These are phyloP conservation scores for Thalia dealbata DNA, from an alignment of 176 grass and related monocot genomes.

Conservation along the genomic window DNA sequence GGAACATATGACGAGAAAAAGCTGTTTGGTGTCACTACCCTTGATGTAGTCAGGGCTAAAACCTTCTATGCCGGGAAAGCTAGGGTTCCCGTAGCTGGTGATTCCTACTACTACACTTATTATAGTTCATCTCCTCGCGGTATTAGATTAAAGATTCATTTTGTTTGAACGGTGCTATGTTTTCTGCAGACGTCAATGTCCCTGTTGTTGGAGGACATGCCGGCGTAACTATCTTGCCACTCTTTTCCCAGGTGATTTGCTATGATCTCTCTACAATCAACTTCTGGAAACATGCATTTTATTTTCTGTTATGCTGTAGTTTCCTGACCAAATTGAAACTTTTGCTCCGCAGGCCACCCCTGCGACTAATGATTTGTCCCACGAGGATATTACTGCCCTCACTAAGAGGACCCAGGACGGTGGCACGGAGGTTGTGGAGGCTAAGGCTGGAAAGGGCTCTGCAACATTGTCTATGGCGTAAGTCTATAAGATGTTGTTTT, in stretches of 20 bases:
- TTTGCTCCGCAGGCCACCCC: constrained; percentile 41
- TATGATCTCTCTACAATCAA: not conserved
- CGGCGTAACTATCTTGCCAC: constrained; percentile 76
- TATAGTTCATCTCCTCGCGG: not conserved
- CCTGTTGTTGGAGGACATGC: constrained; percentile 89
- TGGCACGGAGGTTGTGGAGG: constrained; percentile 94
- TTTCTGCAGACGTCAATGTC: constrained; percentile 62
- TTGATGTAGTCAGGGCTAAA: constrained; percentile 88
- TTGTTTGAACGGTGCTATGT: not conserved
- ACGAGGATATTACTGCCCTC: constrained; percentile 64
- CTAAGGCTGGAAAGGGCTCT: constrained; percentile 93
- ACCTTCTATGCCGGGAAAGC: constrained; percentile 84
- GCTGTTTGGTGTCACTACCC: constrained; percentile 91
- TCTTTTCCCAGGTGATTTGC: constrained; percentile 71
- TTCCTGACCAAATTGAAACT: not conserved
- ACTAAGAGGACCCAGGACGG: constrained; percentile 96
- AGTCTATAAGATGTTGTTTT: constrained; percentile 25
- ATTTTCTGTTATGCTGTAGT: not conserved
- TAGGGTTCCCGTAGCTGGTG: constrained; percentile 49
- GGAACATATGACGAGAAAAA: constrained; percentile 75
- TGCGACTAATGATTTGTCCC: constrained; percentile 45
- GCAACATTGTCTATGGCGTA: constrained; percentile 96
- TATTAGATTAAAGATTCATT: not conserved
- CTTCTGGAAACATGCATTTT: not conserved
- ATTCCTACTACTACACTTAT: not conserved